A percentile compares a stretch with the other conserved stretches of the same genome.
Evolutionary conservation across 495 filamentous ascomycete genomes (phyloP).

Genomic region (Astrothelium subdiscretum): DNA sequence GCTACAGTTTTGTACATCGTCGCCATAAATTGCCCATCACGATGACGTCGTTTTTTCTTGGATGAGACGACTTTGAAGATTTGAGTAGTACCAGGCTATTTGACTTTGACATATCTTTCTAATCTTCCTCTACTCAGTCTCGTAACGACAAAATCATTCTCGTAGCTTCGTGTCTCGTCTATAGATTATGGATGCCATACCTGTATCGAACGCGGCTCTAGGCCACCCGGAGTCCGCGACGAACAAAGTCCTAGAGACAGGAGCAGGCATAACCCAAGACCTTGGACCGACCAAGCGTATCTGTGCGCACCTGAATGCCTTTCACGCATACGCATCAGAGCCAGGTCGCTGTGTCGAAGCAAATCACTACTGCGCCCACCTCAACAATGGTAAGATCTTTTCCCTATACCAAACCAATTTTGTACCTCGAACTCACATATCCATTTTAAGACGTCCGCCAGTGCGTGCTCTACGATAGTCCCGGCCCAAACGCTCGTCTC

Average conservation of each 20-base stretch:
- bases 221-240: constrained; percentile 44
- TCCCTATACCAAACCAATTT: not conserved
- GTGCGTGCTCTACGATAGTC: constrained; percentile 76
- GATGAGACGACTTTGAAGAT: too few relatives aligned
- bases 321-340: constrained; percentile 67
- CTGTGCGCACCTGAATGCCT: constrained; percentile 78
- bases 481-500: constrained; percentile 52
- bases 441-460: constrained; percentile 48
- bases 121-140: not conserved
- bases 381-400: constrained; percentile 40
- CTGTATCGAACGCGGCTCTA: not conserved
- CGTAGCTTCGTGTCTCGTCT: not conserved
- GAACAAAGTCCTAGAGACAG: constrained; percentile 53
- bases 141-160: too few relatives aligned
- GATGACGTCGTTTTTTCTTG: not conserved
- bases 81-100: too few relatives aligned
- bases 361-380: constrained; percentile 76
- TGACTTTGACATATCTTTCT: not conserved
- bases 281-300: constrained; percentile 65
- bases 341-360: constrained; percentile 57
- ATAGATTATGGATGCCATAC: not conserved
- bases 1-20: too few relatives aligned
- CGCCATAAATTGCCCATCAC: too few relatives aligned
- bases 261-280: constrained; percentile 47
- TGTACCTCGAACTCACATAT: constrained; percentile 9